Evolutionary conservation across 2,329 filamentous ascomycete genomes (phyloP).

Genomic region (Phaeosphaeriaceae sp.): DNA sequence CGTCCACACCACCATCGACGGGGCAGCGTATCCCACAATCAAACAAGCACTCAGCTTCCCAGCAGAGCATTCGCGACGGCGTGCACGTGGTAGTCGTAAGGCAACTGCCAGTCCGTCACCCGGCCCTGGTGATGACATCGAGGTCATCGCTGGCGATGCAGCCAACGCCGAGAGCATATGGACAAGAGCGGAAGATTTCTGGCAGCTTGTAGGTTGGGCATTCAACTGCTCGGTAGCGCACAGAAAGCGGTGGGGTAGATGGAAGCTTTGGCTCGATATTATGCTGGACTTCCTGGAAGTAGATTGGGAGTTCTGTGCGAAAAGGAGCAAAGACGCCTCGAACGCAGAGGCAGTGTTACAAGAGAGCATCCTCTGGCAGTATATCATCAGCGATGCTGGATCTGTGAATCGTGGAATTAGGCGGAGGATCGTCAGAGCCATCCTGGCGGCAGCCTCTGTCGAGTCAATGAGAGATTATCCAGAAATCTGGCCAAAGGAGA

Average conservation of each 20-base stretch:
- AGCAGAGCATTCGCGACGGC: constrained; percentile 31
- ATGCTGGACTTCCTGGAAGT: constrained; percentile 79
- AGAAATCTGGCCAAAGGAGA: constrained; percentile 74
- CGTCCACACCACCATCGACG: constrained; percentile 70
- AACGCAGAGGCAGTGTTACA: constrained; percentile 44
- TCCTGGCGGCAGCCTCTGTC: constrained; percentile 70
- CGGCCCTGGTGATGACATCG: constrained; percentile 49
- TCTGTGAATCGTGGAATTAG: constrained; percentile 47
- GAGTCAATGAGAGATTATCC: constrained; percentile 62
- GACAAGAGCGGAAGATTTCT: constrained; percentile 82
- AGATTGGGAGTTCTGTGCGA: constrained; percentile 68
- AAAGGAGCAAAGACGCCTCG: constrained; percentile 28
- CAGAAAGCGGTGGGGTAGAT: constrained; percentile 78
- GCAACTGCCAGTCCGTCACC: constrained; percentile 33
- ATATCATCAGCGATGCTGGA: constrained; percentile 55
- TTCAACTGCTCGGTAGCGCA: constrained; percentile 85
- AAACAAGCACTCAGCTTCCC: constrained; percentile 75
- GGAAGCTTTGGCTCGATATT: constrained; percentile 80
- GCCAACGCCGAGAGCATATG: constrained; percentile 73
- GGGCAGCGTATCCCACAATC: constrained; percentile 70
- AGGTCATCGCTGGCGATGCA: constrained; percentile 52
- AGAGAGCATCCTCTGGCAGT: constrained; percentile 67
- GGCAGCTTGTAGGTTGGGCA: constrained; percentile 87
- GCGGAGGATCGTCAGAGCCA: constrained; percentile 67
- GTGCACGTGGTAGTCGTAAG: constrained; percentile 22